Base-by-base conservation (phyloP, 2,329 filamentous ascomycete genomes). In the Fusarium fracticaudum region DNA sequence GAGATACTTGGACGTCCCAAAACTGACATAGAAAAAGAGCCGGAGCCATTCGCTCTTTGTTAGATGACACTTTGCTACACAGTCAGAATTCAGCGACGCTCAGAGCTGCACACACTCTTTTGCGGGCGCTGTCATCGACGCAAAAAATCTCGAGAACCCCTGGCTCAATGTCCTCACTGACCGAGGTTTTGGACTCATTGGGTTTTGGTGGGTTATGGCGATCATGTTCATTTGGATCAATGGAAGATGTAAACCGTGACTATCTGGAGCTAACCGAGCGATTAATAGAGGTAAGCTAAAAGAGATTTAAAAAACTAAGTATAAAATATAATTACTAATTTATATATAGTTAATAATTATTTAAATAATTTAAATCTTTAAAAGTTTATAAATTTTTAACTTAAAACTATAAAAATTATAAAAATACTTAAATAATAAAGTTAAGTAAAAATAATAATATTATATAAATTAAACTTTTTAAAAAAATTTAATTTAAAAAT, bases 181-280 rank as follows among this genome's bases (percentile, higher is more conserved):
- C 85, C 54, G 86, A 88, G 51, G 85, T 87, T 5, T 83, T 92
- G 14, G 86, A 90, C 43, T 86, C 88, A 6, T 87, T 90, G 79
- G 91, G 91, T 4, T 92, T 93, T 69, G 85, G 87, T 14, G 91
- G 91, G 0, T 82, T 93, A 5, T 92, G 89, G 89, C 86, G 86
- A 31, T 86, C 86, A 10, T 88, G 87, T 67, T 88, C 87, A 2
- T 86, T 88, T 60, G 86, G 83, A 40, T 84, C 85, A 22, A 81
- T 82, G 38, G 85, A 79, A 17, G 77, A 79, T 18, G 59, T 79
- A 4, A 77, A 79, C 48, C 67, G 67, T 17, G 57, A 73, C 24
- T 77, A 87, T 75, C 86, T 89, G 62, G 81, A 82, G 51, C 79
- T 91, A 51, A 91, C 88, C 6, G 89, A 90, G 78, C 89, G 87